phyloP scores from a whole-genome alignment of 2,329 filamentous ascomycete species.

The Stemphylium beticola region DNA sequence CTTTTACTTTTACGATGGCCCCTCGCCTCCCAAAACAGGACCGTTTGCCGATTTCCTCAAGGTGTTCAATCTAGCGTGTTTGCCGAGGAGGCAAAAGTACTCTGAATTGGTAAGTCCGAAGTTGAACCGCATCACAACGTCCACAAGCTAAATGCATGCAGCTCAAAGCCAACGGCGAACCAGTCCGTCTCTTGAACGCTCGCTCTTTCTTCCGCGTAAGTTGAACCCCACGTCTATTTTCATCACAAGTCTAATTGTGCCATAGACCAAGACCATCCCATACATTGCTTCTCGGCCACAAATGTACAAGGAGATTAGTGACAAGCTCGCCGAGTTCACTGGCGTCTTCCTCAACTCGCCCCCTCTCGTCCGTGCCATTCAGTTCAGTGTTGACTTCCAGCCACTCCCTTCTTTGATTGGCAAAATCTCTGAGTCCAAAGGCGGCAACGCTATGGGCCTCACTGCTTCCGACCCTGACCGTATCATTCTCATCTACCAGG shows the following conservation, averaged over 20 bases:
- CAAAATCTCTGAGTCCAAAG: constrained; percentile 22
- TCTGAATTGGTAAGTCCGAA: constrained; percentile 33
- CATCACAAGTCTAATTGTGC: background rate
- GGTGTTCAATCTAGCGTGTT: constrained; percentile 29
- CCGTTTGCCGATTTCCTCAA: constrained; percentile 45
- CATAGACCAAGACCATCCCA: constrained; percentile 34
- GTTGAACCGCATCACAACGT: background rate
- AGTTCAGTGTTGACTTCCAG: constrained; percentile 35
- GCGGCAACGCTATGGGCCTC: constrained; percentile 36
- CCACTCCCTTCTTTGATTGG: constrained; percentile 29
- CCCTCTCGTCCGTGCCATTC: constrained; percentile 14
- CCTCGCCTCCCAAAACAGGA: constrained; percentile 37
- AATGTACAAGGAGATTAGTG: constrained; percentile 45
- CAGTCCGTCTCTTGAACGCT: constrained; percentile 14
- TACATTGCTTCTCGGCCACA: constrained; percentile 34
- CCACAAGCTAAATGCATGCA: constrained; percentile 6
- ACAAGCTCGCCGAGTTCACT: constrained; percentile 36
- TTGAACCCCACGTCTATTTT: constrained; percentile 5
- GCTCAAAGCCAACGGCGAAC: constrained; percentile 24
- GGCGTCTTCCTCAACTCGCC: constrained; percentile 27
- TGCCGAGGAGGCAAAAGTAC: constrained; percentile 39
- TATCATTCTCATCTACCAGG: constrained; percentile 30
- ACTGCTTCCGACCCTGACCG: constrained; percentile 27
- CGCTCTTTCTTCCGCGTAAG: constrained; percentile 32
- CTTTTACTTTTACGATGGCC: constrained; percentile 32